Evolutionary conservation across 169 alveolate species (phyloP), one percentile per base, ranked within the genome.

Genomic region (Theileria parva): DNA sequence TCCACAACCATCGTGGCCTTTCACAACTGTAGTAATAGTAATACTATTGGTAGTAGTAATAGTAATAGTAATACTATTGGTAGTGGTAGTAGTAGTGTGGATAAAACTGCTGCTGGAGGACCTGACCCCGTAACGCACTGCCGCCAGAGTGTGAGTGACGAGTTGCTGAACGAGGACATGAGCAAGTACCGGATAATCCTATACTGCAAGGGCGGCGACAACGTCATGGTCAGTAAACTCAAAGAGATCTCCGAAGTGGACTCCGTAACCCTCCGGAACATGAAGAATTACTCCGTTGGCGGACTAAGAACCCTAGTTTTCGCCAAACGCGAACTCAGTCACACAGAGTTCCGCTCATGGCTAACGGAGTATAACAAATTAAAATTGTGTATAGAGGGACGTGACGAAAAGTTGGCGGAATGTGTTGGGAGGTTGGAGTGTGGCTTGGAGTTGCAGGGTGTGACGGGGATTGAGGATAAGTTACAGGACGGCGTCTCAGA

Each of bases 401-500:
- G 94, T 30, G 95, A 94, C 61, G 92, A 91, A 66, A 79, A 92
- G 19, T 84, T 91, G 51, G 89, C 92, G 51, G 79, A 79, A 34
- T 96, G 91, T 60, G 97, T 95, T 30, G 94, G 91, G 30, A 79
- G 83, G 63, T 86, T 97, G 27, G 99, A 97, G 85, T 86, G 88
- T 17, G 96, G 96, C 59, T 83, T 97, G 76, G 91, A 86, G 74
- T 92, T 97, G 61, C 95, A 96, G 76, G 99, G 99, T 17, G 94
- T 96, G 23, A 96, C 99, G 4, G 99, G 99, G 0, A 95, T 98
- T 3, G 99, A 97, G 83, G 99, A 98, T 89, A 95, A 96, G 85
- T 91, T 98, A 71, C 97, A 97, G 88, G 99, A 96, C 34, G 95
- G 95, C 27, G 99, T 98, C 21, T 98, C 98, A 13, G 98, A 97